phyloP scores from a whole-genome alignment of 2,329 filamentous ascomycete genomes.

The Xylaria sp. region DNA sequence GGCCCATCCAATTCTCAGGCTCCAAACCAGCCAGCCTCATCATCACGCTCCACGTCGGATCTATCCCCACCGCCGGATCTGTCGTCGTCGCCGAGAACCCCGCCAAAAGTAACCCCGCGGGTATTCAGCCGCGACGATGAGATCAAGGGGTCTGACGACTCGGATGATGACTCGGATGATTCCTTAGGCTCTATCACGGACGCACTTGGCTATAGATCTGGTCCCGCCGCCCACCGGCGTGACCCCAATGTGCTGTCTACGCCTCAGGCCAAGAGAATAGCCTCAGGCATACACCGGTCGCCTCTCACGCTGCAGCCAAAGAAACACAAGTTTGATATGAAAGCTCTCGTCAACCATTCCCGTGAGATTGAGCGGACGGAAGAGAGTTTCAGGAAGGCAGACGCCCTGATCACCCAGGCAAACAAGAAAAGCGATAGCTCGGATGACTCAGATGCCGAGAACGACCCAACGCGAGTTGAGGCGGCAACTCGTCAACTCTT shows the following conservation, averaged over 20 bases:
- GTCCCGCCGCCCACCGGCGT: constrained; percentile 31
- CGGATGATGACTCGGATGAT: constrained; percentile 67
- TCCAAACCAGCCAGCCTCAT: constrained; percentile 24
- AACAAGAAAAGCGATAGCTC: constrained; percentile 21
- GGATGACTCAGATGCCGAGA: constrained; percentile 40
- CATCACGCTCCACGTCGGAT: constrained; percentile 9
- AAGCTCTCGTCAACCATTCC: constrained; percentile 64
- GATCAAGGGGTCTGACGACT: constrained; percentile 75
- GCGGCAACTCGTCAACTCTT: constrained; percentile 52
- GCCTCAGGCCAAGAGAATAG: constrained; percentile 55
- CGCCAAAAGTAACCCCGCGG: constrained; percentile 34
- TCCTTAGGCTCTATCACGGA: constrained; percentile 61
- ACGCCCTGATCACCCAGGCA: constrained; percentile 42
- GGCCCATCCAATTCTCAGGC: constrained; percentile 24
- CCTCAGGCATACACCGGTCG: constrained; percentile 47
- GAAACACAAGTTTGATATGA: constrained; percentile 68
- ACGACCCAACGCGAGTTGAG: constrained; percentile 48
- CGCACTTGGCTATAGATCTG: constrained; percentile 45
- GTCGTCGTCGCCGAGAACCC: constrained; percentile 40
- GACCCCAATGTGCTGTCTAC: constrained; percentile 42
- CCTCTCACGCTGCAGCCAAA: constrained; percentile 54
- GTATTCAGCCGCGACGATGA: constrained; percentile 56
- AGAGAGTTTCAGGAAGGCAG: constrained; percentile 56
- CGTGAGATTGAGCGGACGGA: constrained; percentile 64
- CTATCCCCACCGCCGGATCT: constrained; percentile 26